phyloP scores from a whole-genome alignment of 371 early-diverging fungal species.

The Basidiobolus meristosporus region DNA sequence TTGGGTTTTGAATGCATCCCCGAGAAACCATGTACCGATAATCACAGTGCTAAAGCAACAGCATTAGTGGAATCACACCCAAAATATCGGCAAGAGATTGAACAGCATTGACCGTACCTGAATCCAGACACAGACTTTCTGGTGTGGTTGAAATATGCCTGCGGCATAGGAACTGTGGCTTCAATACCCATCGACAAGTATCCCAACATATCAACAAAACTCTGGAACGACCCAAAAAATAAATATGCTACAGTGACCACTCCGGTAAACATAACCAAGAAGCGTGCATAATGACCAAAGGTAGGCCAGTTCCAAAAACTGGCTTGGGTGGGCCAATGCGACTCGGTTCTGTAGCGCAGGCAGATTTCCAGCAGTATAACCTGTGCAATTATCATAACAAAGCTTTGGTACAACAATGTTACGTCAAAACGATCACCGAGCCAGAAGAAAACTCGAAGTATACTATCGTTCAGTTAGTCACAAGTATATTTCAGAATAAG shows the following conservation, averaged over 20 bases:
- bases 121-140: constrained; percentile 29
- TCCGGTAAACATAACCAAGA: constrained; percentile 16
- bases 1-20: constrained; percentile 39
- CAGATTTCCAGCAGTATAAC: constrained; percentile 24
- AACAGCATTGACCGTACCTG: too few relatives aligned
- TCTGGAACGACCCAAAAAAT: constrained; percentile 8
- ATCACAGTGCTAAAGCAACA: constrained; percentile 9
- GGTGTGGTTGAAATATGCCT: constrained; percentile 25
- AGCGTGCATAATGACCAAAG: constrained; percentile 14
- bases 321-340: background rate
- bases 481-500: too few relatives aligned
- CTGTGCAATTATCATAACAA: constrained; percentile 33
- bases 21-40: constrained; percentile 22
- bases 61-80: too few relatives aligned
- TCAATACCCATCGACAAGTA: constrained; percentile 24
- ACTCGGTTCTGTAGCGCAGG: constrained; percentile 8
- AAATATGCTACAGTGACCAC: constrained; percentile 11
- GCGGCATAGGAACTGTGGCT: constrained; percentile 36
- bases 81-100: too few relatives aligned
- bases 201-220: constrained; percentile 15
- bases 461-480: too few relatives aligned
- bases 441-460: constrained; percentile 37
- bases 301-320: constrained; percentile 5
- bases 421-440: constrained; percentile 30
- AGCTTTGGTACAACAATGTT: constrained; percentile 28